Conservation (phyloP, 495 filamentous ascomycete species). For the Hyphodiscus hymeniophilus region DNA sequence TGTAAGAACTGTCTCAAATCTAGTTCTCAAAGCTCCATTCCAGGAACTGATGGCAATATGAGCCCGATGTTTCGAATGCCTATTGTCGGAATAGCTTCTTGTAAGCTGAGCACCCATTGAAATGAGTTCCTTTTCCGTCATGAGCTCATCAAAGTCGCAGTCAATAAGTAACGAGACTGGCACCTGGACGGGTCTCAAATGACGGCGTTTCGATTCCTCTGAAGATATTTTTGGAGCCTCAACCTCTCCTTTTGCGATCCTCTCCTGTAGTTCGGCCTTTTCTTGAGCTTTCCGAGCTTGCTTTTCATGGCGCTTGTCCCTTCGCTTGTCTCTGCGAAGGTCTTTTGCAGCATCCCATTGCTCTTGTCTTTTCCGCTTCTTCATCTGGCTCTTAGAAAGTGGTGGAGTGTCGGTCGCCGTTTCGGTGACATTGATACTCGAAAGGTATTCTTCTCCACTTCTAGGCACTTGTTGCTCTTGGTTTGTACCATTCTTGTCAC, state of each 20-base stretch:
- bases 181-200: conserved; percentile 37
- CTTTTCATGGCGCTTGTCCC: conserved; percentile 59
- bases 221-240: conserved; percentile 26
- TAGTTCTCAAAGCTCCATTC: conserved; percentile 61
- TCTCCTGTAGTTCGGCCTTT: conserved; percentile 29
- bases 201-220: conserved; percentile 20
- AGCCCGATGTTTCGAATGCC: conserved; percentile 49
- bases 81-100: conserved; percentile 82
- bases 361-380: conserved; percentile 58
- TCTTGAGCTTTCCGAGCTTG: conserved; percentile 46
- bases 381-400: conserved; percentile 75
- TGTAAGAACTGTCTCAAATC: conserved; percentile 66
- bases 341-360: conserved; percentile 61
- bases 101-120: conserved; percentile 79
- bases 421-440: background rate
- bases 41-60: conserved; percentile 72
- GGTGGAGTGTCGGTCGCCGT: conserved; percentile 21
- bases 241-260: conserved; percentile 34
- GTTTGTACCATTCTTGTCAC: background rate
- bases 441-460: background rate
- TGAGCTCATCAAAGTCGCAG: conserved; percentile 85
- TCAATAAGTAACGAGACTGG: conserved; percentile 80
- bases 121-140: conserved; percentile 73
- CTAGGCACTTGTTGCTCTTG: background rate
- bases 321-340: conserved; percentile 60